These are phyloP conservation scores for Protomyces gravidus DNA, from an alignment of 1,139 yeast species.

Conservation along the genomic window DNA sequence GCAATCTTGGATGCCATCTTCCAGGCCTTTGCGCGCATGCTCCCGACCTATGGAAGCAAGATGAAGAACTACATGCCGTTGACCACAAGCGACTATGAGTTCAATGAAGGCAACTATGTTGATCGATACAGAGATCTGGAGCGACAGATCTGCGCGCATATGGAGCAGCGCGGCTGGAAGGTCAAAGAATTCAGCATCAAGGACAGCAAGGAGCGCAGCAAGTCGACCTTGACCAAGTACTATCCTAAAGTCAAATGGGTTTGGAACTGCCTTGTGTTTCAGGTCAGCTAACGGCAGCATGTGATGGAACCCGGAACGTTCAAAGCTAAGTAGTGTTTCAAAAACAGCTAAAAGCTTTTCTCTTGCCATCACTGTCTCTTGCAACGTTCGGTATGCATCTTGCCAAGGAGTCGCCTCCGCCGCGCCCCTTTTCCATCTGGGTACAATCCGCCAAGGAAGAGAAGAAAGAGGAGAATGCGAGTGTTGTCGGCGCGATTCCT, in stretches of 20 bases:
- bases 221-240: conserved; percentile 17
- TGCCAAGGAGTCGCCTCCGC: not conserved
- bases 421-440: not conserved
- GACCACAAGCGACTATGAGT: conserved; percentile 22
- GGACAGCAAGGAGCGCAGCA: conserved; percentile 9
- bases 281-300: not conserved
- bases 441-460: not conserved
- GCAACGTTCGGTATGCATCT: not conserved
- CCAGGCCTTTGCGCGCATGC: conserved; percentile 17
- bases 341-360: not conserved
- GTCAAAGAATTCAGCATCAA: conserved; percentile 17
- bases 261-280: not conserved
- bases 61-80: conserved; percentile 14
- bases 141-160: conserved; percentile 8
- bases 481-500: not conserved
- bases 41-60: conserved; percentile 18
- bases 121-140: conserved; percentile 26
- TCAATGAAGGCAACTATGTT: conserved; percentile 23
- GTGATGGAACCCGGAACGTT: not conserved
- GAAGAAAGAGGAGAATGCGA: not conserved
- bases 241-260: conserved; percentile 26
- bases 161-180: conserved; percentile 20
- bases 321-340: not conserved
- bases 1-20: conserved; percentile 21
- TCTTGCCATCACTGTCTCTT: not conserved